A percentile compares a stretch with the other conserved stretches of the same genome.
Conservation (phyloP, 495 filamentous ascomycete genomes). For the Hyaloscypha hepaticicola region DNA sequence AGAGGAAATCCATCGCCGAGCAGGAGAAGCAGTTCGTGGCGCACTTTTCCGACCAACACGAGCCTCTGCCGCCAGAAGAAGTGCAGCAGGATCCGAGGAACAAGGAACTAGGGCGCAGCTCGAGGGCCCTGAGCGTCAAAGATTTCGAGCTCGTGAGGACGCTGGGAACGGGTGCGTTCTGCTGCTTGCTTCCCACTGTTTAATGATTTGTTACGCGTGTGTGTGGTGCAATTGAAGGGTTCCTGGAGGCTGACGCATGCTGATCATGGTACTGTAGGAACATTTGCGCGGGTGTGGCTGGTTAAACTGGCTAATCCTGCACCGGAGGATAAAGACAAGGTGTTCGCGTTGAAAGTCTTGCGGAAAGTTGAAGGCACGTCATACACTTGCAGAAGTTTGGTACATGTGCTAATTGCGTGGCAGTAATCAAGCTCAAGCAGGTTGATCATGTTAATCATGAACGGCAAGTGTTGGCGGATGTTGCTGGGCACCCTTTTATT, state of each 20-base stretch:
- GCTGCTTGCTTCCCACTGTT: conserved; percentile 16
- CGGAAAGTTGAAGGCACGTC: conserved; percentile 72
- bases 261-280: conserved; percentile 55
- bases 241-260: conserved; percentile 32
- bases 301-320: conserved; percentile 58
- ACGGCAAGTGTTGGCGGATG: conserved; percentile 79
- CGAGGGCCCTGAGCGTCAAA: conserved; percentile 52
- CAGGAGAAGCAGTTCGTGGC: conserved; percentile 42
- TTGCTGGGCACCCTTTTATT: conserved; percentile 92
- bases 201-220: not conserved
- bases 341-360: conserved; percentile 91
- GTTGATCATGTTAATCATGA: conserved; percentile 97
- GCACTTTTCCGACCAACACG: conserved; percentile 51
- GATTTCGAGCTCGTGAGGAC: conserved; percentile 90
- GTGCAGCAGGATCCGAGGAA: conserved; percentile 53
- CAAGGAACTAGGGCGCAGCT: conserved; percentile 58
- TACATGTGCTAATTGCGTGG: conserved; percentile 24
- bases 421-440: conserved; percentile 94
- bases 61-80: conserved; percentile 50
- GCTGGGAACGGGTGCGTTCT: conserved; percentile 73
- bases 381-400: conserved; percentile 24
- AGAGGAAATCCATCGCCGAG: conserved; percentile 16
- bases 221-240: conserved; percentile 17
- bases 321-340: conserved; percentile 59
- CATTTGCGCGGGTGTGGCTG: conserved; percentile 94